phyloP scores from a whole-genome alignment of 83 land plant species.

The Isoetes engelmannii region DNA sequence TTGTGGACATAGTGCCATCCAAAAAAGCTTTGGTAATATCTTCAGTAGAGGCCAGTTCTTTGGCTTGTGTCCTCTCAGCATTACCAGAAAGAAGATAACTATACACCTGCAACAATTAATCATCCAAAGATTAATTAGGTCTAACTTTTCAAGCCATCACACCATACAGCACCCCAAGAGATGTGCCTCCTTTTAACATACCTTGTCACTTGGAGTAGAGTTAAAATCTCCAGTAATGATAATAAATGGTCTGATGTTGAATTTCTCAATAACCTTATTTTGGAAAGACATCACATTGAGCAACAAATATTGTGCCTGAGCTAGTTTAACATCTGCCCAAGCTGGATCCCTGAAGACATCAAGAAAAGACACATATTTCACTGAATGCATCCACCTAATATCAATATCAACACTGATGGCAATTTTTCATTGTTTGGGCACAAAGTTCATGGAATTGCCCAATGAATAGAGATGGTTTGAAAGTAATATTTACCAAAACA shows the following conservation, averaged over 20 bases:
- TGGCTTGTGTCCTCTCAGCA: too few relatives aligned
- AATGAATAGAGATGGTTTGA: too few relatives aligned
- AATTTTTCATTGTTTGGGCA: too few relatives aligned
- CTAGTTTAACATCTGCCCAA: constrained; percentile 82
- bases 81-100: constrained; percentile 42
- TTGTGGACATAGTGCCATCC: too few relatives aligned
- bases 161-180: not conserved
- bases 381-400: not conserved
- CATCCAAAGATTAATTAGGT: not conserved
- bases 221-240: constrained; percentile 74
- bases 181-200: constrained; percentile 5
- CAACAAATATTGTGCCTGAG: constrained; percentile 71
- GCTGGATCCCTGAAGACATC: constrained; percentile 64
- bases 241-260: constrained; percentile 37
- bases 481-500: constrained; percentile 50
- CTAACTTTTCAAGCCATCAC: not conserved
- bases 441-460: too few relatives aligned
- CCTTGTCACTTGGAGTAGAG: constrained; percentile 80
- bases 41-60: too few relatives aligned
- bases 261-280: constrained; percentile 32
- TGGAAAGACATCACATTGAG: constrained; percentile 38
- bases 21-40: too few relatives aligned
- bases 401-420: too few relatives aligned
- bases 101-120: constrained; percentile 41
- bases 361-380: not conserved